Conservation (phyloP, 176 grass and related monocot genomes). For the Triticum aestivum region IWGSC_CS_RefSeq_v2.1 NC_057812.1:198748622-198749121, state of each 20-base stretch:
- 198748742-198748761: slow-evolving; percentile 73
- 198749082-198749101: slow-evolving; percentile 2
- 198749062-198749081: background rate
- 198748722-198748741: slow-evolving; percentile 59
- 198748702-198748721: slow-evolving; percentile 75
- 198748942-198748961: slow-evolving; percentile 49
- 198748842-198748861: slow-evolving; percentile 68
- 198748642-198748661: slow-evolving; percentile 93
- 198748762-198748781: slow-evolving; percentile 73
- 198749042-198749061: slow-evolving; percentile 11
- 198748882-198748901: slow-evolving; percentile 48
- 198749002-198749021: slow-evolving; percentile 59
- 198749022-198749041: slow-evolving; percentile 59
- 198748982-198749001: background rate
- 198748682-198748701: slow-evolving; percentile 78
- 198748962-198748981: slow-evolving; percentile 10
- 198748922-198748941: slow-evolving; percentile 28
- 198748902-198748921: slow-evolving; percentile 52
- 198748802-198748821: slow-evolving; percentile 67
- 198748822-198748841: slow-evolving; percentile 80
- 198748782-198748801: slow-evolving; percentile 86
- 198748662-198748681: slow-evolving; percentile 85
- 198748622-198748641: slow-evolving; percentile 44
- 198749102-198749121: slow-evolving; percentile 6
- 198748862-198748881: slow-evolving; percentile 48